These are phyloP conservation scores for Chenopodium suecicum DNA, from an alignment of 148 eudicot genomes.

Conservation along the genomic window DNA sequence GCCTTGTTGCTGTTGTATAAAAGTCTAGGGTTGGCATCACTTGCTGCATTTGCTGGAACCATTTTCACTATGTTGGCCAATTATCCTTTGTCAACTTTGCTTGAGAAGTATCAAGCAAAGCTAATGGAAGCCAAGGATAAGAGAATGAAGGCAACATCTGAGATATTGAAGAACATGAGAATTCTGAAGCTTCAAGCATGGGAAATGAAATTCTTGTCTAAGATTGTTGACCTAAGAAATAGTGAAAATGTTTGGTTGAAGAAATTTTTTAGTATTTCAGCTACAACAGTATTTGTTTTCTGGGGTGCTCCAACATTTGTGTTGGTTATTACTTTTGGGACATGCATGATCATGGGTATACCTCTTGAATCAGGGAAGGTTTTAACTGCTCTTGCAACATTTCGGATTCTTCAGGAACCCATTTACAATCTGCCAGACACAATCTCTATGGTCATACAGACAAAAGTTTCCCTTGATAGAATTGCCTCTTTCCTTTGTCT, in stretches of 20 bases:
- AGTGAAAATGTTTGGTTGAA: conserved; percentile 42
- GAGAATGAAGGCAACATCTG: conserved; percentile 53
- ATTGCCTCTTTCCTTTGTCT: conserved; percentile 46
- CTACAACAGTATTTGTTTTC: conserved; percentile 37
- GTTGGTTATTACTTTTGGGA: conserved; percentile 32
- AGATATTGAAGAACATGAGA: conserved; percentile 46
- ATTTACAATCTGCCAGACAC: conserved; percentile 47
- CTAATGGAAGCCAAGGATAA: conserved; percentile 43
- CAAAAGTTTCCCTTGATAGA: conserved; percentile 57
- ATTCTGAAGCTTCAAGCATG: conserved; percentile 51
- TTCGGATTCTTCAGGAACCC: conserved; percentile 45
- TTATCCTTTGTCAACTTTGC: conserved; percentile 30
- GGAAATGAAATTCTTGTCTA: conserved; percentile 41
- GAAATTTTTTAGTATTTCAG: conserved; percentile 29
- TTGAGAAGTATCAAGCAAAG: conserved; percentile 40
- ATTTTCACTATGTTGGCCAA: conserved; percentile 36
- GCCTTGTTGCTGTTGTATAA: conserved; percentile 41
- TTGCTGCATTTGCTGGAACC: conserved; percentile 33
- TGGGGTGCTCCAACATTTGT: conserved; percentile 44
- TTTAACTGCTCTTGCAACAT: conserved; percentile 46
- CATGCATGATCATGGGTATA: conserved; percentile 39
- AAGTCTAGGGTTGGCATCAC: conserved; percentile 39
- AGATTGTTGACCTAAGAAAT: conserved; percentile 33
- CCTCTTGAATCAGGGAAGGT: conserved; percentile 49
- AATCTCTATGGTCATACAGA: conserved; percentile 42